These are phyloP conservation scores for Seminavis robusta DNA, from an alignment of 108 stramenopile species.

Conservation along the genomic window DNA sequence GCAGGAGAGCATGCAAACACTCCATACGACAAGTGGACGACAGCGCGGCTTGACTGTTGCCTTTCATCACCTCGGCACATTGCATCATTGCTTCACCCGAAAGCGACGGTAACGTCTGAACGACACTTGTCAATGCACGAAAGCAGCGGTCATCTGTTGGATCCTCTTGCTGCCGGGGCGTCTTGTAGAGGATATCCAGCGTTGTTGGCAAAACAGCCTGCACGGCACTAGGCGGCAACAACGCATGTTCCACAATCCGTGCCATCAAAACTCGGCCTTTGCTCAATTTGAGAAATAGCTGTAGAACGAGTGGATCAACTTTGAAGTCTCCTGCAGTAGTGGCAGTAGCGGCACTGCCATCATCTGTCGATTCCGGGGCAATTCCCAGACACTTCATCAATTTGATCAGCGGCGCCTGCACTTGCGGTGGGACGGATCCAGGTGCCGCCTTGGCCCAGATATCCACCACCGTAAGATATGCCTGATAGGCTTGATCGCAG, in stretches of 20 bases:
- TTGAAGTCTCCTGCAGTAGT: neutral
- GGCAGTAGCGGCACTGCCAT: slow-evolving; percentile 14
- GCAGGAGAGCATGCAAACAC: slow-evolving; percentile 63
- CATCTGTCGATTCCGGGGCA: slow-evolving; percentile 28
- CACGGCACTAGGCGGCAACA: slow-evolving; percentile 70
- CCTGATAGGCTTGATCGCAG: slow-evolving; percentile 77
- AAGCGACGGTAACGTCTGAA: slow-evolving; percentile 47
- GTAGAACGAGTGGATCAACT: slow-evolving; percentile 22
- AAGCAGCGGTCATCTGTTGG: slow-evolving; percentile 51
- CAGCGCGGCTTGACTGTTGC: slow-evolving; percentile 18
- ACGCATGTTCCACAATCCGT: slow-evolving; percentile 68
- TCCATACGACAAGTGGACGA: slow-evolving; percentile 51
- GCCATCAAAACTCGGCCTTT: slow-evolving; percentile 71
- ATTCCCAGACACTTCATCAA: slow-evolving; percentile 74
- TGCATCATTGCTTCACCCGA: slow-evolving; percentile 27
- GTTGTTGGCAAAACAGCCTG: slow-evolving; percentile 56
- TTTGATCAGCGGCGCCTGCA: slow-evolving; percentile 61
- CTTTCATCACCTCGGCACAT: slow-evolving; percentile 42
- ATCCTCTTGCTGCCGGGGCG: slow-evolving; percentile 9
- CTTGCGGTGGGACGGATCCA: slow-evolving; percentile 46
- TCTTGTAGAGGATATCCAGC: slow-evolving; percentile 27
- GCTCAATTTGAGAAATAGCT: slow-evolving; percentile 46
- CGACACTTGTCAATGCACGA: slow-evolving; percentile 46
- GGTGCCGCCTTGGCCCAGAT: slow-evolving; percentile 47
- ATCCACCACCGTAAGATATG: slow-evolving; percentile 66